Base-by-base conservation (phyloP, 2,329 filamentous ascomycete species). In the Beauveria brongniartii region DNA sequence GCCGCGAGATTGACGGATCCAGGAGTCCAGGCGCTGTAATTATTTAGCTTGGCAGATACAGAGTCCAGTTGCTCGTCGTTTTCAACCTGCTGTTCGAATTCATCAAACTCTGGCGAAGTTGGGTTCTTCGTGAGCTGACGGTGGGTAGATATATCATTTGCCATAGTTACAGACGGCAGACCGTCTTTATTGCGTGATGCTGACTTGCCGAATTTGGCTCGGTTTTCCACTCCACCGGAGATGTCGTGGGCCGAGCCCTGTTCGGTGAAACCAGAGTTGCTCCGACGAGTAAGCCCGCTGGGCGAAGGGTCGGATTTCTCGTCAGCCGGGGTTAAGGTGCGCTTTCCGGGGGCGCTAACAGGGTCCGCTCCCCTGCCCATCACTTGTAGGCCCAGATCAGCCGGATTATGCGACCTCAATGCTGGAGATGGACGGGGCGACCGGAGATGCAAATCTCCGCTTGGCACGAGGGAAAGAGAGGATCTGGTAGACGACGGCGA, bases 31-130 rank as follows among this genome's bases (percentile, higher is more conserved):
- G 41, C 9, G 26, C 40, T 43, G 34, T 30, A 41, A 47, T 54
- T 47, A 47, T 44, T 18, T n/a, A 26, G 53, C 41, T 47, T 51
- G 47, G 22, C 56, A 79, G 70, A 43, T 67, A 65, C 9, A 67
- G 34, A 28, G 50, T 54, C 24, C 22, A 47, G 37, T 20, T 63
- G 37, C 44, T 65, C 55, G 40, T 67, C 65, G 43, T 65, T 67
- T 20, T 69, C 69, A 63, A 76, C 73, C 40, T 72, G 72, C 63
- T 65, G 65, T 51, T 77, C 77, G n/a, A 77, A 77, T 56, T 77
- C 73, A 61, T 81, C 76, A 18, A 78, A 82, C 58, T 84, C 80
- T 8, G 80, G 79, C 55, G 81, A 81, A 52, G 82, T 84, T 37
- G 81, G 80, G 64, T 75, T 73, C 10, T 71, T 70, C 5, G 30